Base-by-base conservation (phyloP, 2,329 filamentous ascomycete genomes). In the Sporothrix inflata region DNA sequence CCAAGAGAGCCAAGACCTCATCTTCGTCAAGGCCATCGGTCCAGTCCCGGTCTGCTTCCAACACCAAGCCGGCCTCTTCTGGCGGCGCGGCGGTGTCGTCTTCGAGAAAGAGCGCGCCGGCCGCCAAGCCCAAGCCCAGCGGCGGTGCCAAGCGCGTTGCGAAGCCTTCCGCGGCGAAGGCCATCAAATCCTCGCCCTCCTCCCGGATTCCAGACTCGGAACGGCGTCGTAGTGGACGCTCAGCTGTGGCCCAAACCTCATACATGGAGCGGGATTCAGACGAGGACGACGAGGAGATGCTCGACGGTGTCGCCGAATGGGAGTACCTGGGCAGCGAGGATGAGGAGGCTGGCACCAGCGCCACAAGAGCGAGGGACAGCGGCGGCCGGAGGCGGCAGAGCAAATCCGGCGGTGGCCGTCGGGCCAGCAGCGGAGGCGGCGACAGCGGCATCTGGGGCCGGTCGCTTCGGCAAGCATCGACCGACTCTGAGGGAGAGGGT, bases 241-340 rank as follows among this genome's bases (percentile, higher is more conserved):
- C 74, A 66, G 79, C 84, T 5, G 82, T 81, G 74, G 83, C 80
- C 67, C 82, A 78, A 72, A 79, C 81, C 19, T 85, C 86, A 47
- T 90, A 90, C 75, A 83, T 84, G 27, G 88, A 90, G 78, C 84
- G 87, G 42, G 86, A 88, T 71, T 86, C 86, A 12, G 84, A 84
- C 12, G 87, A 87, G 66, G 88, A 89, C 73, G 87, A 89, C 73
- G 84, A 87, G 74, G 88, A 89, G 77, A 90, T 89, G 88, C 80
- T 88, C 30, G 84, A 88, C 63, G 88, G 88, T 1, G 88, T 89
- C 5, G 86, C 87, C 0, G 81, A 87, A 77, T 90, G 88, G 88
- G 82, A 86, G 30, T 89, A 89, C 65, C 75, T 81, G 2, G 77
- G 79, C 3, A 82, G 79, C 21, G 81, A 81, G 24, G 79, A 78